Evolutionary conservation across 352 stramenopile species (phyloP).

Genomic region (Globisporangium solare): DNA sequence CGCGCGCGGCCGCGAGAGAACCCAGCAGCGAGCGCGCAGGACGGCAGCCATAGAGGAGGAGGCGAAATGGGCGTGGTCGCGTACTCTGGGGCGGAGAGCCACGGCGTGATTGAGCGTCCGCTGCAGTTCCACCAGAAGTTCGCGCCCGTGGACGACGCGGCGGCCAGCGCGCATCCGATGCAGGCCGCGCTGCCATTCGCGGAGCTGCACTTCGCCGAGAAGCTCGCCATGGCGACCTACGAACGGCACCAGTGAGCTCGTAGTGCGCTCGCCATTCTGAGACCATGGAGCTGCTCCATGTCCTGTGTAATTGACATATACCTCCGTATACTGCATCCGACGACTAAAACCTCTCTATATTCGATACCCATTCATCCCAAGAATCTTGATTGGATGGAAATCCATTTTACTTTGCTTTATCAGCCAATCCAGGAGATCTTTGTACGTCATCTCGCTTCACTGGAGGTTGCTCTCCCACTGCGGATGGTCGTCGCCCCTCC

Average conservation of each 20-base stretch:
- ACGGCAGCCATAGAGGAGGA: neutral
- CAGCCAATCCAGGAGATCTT: neutral
- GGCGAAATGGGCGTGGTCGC: slow-evolving; percentile 43
- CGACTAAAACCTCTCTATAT: neutral
- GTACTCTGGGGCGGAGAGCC: slow-evolving; percentile 46
- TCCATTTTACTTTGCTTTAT: neutral
- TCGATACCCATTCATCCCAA: neutral
- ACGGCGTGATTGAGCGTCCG: slow-evolving; percentile 39
- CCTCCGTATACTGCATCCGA: too few relatives aligned
- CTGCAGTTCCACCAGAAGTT: slow-evolving; percentile 42
- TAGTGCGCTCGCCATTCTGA: neutral
- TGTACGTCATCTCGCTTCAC: slow-evolving; percentile 8
- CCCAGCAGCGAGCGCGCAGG: slow-evolving; percentile 25
- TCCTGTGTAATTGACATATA: too few relatives aligned
- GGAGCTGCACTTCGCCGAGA: slow-evolving; percentile 71
- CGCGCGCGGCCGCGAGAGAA: slow-evolving; percentile 40
- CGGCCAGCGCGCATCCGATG: slow-evolving; percentile 56
- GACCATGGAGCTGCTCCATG: neutral
- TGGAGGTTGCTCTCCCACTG: neutral
- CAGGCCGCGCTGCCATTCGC: slow-evolving; percentile 19
- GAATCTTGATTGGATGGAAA: neutral
- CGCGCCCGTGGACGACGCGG: slow-evolving; percentile 16
- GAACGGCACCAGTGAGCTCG: slow-evolving; percentile 14
- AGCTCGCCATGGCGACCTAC: slow-evolving; percentile 53
- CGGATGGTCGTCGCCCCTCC: slow-evolving; percentile 10